Base-by-base conservation (phyloP, 1,284 basidiomycete species). In the Leccinum solheimii region DNA sequence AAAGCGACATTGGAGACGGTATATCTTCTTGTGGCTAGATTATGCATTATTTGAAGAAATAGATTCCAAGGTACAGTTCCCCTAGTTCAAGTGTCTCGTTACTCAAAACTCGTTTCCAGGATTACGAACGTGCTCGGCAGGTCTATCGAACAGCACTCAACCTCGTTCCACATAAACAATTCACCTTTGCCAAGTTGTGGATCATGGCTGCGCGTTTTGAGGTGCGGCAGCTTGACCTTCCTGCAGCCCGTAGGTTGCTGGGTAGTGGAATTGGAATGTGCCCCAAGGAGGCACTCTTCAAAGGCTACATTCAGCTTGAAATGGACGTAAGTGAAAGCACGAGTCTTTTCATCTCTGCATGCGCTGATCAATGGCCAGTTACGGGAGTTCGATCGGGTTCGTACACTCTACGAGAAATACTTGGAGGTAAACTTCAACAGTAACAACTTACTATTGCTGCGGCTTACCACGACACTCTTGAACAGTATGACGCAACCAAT, bases 41-140 rank as follows among this genome's bases (percentile, higher is more conserved):
- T 99, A 99, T 77, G 96, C 97, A 0, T 78, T 98, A 32, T 99
- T 99, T 68, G 97, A 99, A 77, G 97, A 99, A 78, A 89, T 95
- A 52, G 97, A 98, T 65, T 91, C 90, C 0, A 92, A 93, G 84
- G 92, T 91, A 66, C 50, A 75, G 64, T 50, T 10, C 14, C 34
- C 23, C 45, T 40, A 26, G 11, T n/a, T 55, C n/a, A 45, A 34
- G n/a, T 45, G 11, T 45, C 59, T 62, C 7, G 56, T 38, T 53
- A 61, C 56, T 66, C 30, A 66, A 55, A 26, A 4, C 21, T 62
- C 3, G 61, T 34, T 58, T 26, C 13, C 27, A 94, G 86, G 96
- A 99, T 72, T 91, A 87, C 67, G 82, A 83, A 34, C 88, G 97
- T 6, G 83, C 93, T 16, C 84, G 95, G 56, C 92, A 98, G 70